phyloP scores from a whole-genome alignment of 345 rosid species.

The Cochlearia excelsa region DNA sequence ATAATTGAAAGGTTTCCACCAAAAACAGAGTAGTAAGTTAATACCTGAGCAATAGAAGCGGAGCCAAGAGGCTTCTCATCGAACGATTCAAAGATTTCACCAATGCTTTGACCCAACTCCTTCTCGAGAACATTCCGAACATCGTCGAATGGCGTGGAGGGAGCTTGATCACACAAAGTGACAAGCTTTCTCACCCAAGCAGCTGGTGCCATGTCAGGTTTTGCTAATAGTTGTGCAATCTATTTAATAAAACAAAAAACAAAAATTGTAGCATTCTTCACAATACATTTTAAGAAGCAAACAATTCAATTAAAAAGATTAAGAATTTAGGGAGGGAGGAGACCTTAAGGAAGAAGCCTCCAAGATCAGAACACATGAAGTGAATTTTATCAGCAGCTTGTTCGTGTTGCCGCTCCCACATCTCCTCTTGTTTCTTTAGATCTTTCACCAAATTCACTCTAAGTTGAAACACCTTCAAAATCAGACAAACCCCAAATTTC shows the following conservation, averaged over 20 bases:
- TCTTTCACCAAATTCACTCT: slow-evolving; percentile 77
- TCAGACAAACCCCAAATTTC: not conserved
- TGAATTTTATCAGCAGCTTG: slow-evolving; percentile 82
- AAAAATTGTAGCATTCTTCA: not conserved
- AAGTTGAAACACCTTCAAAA: slow-evolving; percentile 63
- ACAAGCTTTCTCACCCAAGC: slow-evolving; percentile 93
- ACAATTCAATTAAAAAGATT: too few species aligned
- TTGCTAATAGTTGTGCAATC: slow-evolving; percentile 87
- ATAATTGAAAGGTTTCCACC: not conserved
- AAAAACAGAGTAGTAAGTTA: not conserved
- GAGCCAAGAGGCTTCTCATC: slow-evolving; percentile 86
- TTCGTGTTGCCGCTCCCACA: slow-evolving; percentile 94
- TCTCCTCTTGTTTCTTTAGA: slow-evolving; percentile 58
- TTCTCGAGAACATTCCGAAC: slow-evolving; percentile 54
- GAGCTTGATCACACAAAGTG: slow-evolving; percentile 87
- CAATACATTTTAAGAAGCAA: too few species aligned
- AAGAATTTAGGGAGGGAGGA: too few species aligned
- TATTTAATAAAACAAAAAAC: slow-evolving; percentile 24
- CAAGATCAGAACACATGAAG: slow-evolving; percentile 80
- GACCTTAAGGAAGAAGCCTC: slow-evolving; percentile 96
- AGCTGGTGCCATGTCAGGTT: slow-evolving; percentile 90
- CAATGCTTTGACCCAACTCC: slow-evolving; percentile 61
- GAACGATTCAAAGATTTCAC: slow-evolving; percentile 65
- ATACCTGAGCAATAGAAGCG: slow-evolving; percentile 97
- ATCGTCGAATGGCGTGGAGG: slow-evolving; percentile 61